These are phyloP conservation scores for Tetrapisispora pingtungensis DNA, from an alignment of 805 yeast genomes.

Conservation along the genomic window DNA sequence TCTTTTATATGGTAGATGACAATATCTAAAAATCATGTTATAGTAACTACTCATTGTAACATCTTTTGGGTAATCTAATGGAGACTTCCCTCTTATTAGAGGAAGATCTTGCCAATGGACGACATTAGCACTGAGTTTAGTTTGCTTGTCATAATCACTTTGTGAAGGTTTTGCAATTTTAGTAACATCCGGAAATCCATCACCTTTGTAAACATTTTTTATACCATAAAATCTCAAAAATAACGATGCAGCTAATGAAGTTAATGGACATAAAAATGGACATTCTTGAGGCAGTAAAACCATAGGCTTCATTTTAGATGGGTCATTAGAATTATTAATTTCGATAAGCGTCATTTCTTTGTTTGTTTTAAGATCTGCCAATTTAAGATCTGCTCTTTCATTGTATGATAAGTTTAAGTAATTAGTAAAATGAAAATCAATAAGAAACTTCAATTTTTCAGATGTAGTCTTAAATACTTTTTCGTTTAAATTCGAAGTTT, in stretches of 20 bases:
- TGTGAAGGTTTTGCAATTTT: constrained; percentile 3
- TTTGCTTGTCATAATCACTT: not conserved
- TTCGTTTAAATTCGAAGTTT: constrained; percentile 15
- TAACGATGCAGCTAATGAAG: constrained; percentile 23
- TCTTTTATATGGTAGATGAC: constrained; percentile 25
- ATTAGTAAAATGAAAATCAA: constrained; percentile 24
- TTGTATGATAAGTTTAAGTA: constrained; percentile 16
- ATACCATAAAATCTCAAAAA: constrained; percentile 26
- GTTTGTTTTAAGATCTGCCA: constrained; percentile 10
- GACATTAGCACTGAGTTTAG: constrained; percentile 1
- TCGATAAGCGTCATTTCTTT: constrained; percentile 3
- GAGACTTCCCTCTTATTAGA: constrained; percentile 20
- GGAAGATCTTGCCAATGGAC: constrained; percentile 17
- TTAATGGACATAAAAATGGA: constrained; percentile 25
- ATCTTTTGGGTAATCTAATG: constrained; percentile 23
- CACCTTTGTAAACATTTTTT: constrained; percentile 17
- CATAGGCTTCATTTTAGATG: constrained; percentile 8
- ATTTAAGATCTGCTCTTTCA: constrained; percentile 18
- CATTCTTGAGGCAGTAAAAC: constrained; percentile 15
- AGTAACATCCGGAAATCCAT: constrained; percentile 23
- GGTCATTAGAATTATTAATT: constrained; percentile 1
- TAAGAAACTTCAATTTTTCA: constrained; percentile 23
- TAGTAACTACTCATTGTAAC: constrained; percentile 22
- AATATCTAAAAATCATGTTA: constrained; percentile 22
- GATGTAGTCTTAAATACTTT: constrained; percentile 21